phyloP scores from a whole-genome alignment of 257 asterid genomes.

The Nicotiana noctiflora region DNA sequence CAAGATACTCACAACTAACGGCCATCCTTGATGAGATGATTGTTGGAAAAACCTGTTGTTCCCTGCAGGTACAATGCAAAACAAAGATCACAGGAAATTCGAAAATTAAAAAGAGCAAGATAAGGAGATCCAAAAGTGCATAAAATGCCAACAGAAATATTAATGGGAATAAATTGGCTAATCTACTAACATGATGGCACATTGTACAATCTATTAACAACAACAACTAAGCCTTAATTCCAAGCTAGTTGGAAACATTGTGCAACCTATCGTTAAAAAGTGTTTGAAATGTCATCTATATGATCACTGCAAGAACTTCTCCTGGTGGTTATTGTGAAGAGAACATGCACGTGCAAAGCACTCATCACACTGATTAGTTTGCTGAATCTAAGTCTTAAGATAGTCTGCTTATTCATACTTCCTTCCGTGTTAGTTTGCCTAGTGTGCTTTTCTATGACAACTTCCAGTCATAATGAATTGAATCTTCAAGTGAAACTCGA shows the following conservation, averaged over 20 bases:
- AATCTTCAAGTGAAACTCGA: background rate
- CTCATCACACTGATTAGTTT: background rate
- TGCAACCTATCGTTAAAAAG: background rate
- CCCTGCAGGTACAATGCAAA: conserved; percentile 7
- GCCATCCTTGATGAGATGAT: conserved; percentile 7
- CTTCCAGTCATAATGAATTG: background rate
- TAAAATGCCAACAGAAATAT: background rate
- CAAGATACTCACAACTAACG: background rate
- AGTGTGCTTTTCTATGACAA: background rate
- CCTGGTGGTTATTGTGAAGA: background rate
- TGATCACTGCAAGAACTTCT: background rate
- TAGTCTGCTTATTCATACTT: background rate
- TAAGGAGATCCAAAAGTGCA: background rate
- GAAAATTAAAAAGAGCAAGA: background rate
- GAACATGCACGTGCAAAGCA: background rate
- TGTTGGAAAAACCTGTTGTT: background rate
- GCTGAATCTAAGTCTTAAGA: background rate
- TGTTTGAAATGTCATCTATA: background rate
- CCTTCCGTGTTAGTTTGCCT: conserved; percentile 2
- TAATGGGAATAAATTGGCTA: background rate
- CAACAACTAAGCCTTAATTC: background rate
- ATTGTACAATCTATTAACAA: background rate
- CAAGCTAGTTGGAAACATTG: background rate
- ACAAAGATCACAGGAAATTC: background rate
- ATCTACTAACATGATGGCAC: background rate